Conservation (phyloP, 495 filamentous ascomycete species). For the Tetracladium setigerum region DNA sequence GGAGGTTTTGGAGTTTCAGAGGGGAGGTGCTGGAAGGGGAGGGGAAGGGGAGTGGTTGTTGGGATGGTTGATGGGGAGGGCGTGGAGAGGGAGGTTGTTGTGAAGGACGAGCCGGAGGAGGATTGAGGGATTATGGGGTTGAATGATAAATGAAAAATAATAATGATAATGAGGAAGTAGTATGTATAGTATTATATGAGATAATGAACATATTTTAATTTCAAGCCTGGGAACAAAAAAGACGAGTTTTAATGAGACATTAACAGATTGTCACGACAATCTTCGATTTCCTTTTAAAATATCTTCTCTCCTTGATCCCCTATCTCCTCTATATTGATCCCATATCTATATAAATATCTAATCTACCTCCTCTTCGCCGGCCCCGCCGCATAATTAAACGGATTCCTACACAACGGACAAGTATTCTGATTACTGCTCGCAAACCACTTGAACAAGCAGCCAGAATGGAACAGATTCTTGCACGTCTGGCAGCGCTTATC, state of each 20-base stretch:
- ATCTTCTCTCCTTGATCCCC: too few relatives aligned
- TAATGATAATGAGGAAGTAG: background rate
- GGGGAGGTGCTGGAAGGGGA: conserved; percentile 20
- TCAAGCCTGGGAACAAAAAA: background rate
- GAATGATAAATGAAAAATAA: background rate
- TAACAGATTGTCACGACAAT: too few relatives aligned
- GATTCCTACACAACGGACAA: conserved; percentile 84
- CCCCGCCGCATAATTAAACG: conserved; percentile 56
- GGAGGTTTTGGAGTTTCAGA: conserved; percentile 34
- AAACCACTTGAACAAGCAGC: conserved; percentile 94
- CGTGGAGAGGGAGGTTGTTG: conserved; percentile 7
- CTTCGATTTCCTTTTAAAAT: too few relatives aligned
- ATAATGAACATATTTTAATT: background rate
- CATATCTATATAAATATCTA: too few relatives aligned
- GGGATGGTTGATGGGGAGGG: conserved; percentile 9
- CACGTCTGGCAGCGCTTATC: conserved; percentile 89
- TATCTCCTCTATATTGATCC: too few relatives aligned
- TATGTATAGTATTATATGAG: background rate
- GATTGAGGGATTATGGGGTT: conserved; percentile 3
- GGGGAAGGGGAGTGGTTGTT: conserved; percentile 13
- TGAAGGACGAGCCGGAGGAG: conserved; percentile 12
- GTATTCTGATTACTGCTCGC: conserved; percentile 81
- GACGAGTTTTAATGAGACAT: too few relatives aligned
- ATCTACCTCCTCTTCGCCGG: background rate
- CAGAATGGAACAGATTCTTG: conserved; percentile 86